Evolutionary conservation across 1,284 basidiomycete genomes (phyloP).

Genomic region (Rhodotorula sp.): DNA sequence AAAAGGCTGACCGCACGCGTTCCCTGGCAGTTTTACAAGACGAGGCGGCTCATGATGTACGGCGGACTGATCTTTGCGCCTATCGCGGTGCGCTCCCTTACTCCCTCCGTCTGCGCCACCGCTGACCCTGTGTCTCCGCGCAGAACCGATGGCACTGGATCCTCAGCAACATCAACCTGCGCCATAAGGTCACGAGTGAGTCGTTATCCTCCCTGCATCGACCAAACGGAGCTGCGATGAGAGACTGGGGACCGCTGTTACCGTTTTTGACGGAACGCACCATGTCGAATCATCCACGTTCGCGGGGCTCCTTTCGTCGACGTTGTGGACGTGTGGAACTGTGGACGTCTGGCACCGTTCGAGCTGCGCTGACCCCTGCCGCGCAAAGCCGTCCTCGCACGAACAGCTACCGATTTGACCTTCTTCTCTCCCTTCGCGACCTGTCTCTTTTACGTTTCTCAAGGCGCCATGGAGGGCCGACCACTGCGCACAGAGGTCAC

Average conservation of each 20-base stretch:
- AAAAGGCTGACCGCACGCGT: not conserved
- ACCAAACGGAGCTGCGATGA: not conserved
- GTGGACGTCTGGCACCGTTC: no score
- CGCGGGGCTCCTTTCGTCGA: not conserved
- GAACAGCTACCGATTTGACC: slow-evolving; percentile 39
- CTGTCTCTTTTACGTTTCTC: slow-evolving; percentile 41
- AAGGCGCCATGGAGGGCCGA: slow-evolving; percentile 42
- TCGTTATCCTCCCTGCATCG: not conserved
- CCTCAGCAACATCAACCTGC: slow-evolving; percentile 9
- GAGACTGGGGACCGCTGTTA: not conserved
- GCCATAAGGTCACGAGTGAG: slow-evolving; percentile 5
- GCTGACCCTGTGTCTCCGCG: not conserved
- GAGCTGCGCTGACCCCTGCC: not conserved
- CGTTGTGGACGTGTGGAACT: no score
- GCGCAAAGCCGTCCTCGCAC: slow-evolving; percentile 36
- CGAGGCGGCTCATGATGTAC: slow-evolving; percentile 35
- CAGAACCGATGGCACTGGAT: slow-evolving; percentile 27
- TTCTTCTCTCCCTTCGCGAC: slow-evolving; percentile 44
- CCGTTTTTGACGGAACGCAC: slow-evolving; percentile 2
- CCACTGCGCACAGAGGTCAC: slow-evolving; percentile 22
- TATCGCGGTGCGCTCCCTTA: slow-evolving; percentile 12
- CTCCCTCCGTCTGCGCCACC: not conserved
- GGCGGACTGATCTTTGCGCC: slow-evolving; percentile 40
- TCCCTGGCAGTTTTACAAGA: slow-evolving; percentile 32
- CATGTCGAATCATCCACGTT: slow-evolving; percentile 13